Conservation (phyloP, 2,329 filamentous ascomycete genomes). For the Talaromyces sp. region DNA sequence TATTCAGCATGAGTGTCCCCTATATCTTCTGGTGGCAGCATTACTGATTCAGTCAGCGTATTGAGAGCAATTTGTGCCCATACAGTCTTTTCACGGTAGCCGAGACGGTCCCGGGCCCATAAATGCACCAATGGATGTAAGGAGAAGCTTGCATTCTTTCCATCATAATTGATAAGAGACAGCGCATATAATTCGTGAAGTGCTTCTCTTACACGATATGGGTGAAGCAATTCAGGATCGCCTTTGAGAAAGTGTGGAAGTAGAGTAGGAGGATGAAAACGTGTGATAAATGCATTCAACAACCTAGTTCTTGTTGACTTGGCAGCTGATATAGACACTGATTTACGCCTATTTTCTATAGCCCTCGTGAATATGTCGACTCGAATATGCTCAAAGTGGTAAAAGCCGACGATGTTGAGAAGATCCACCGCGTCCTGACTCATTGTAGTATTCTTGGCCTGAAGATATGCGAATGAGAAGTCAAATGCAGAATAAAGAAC, state of each 20-base stretch:
- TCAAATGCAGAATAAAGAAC: slow-evolving; percentile 15
- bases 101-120: slow-evolving; percentile 30
- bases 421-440: slow-evolving; percentile 19
- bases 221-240: neutral
- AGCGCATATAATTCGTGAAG: slow-evolving; percentile 18
- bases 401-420: slow-evolving; percentile 19
- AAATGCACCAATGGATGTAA: slow-evolving; percentile 36
- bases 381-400: slow-evolving; percentile 16
- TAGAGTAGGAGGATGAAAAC: slow-evolving; percentile 7
- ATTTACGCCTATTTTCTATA: slow-evolving; percentile 11
- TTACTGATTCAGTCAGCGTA: slow-evolving; percentile 21
- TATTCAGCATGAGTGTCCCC: slow-evolving; percentile 21
- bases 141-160: slow-evolving; percentile 23
- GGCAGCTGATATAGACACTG: neutral
- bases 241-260: slow-evolving; percentile 8
- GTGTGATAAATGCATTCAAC: neutral
- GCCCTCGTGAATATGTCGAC: slow-evolving; percentile 18
- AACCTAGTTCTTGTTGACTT: neutral
- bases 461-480: slow-evolving; percentile 11
- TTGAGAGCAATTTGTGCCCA: slow-evolving; percentile 18
- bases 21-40: slow-evolving; percentile 15
- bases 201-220: slow-evolving; percentile 18
- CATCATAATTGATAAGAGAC: slow-evolving; percentile 24
- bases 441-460: slow-evolving; percentile 10
- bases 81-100: slow-evolving; percentile 17